Evolutionary conservation across 2,329 filamentous ascomycete genomes (phyloP).

Genomic region (Colletotrichum sojae): DNA sequence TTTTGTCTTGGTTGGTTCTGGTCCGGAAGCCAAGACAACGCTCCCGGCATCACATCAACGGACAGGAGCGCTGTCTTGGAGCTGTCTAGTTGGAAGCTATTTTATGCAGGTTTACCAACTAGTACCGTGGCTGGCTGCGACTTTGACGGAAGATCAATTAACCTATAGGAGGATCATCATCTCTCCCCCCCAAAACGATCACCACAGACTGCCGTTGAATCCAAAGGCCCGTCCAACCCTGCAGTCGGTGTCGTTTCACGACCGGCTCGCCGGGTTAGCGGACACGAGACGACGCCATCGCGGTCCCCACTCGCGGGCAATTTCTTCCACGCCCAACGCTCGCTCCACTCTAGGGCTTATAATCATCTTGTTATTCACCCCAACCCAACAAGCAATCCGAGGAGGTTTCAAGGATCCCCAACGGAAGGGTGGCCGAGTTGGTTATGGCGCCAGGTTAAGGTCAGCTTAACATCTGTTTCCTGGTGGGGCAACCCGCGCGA

Average conservation of each 20-base stretch:
- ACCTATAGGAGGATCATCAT: too few species aligned
- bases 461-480: slow-evolving; percentile 40
- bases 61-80: neutral
- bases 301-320: slow-evolving; percentile 3
- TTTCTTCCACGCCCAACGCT: neutral
- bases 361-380: neutral
- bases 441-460: slow-evolving; percentile 42
- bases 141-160: too few species aligned
- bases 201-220: too few species aligned
- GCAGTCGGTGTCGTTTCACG: too few species aligned
- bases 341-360: slow-evolving; percentile 21
- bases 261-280: neutral
- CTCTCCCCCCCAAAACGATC: too few species aligned
- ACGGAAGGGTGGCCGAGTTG: slow-evolving; percentile 41
- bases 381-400: rapidly evolving
- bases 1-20: neutral
- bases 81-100: neutral
- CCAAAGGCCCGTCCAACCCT: too few species aligned
- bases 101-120: too few species aligned
- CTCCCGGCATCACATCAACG: slow-evolving; percentile 1
- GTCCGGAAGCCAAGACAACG: neutral
- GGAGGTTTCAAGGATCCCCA: neutral
- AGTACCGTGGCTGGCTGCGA: too few species aligned
- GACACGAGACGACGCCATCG: neutral
- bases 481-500: slow-evolving; percentile 42